Percentiles rank a stretch among this genome's conserved stretches.
phyloP scores from a whole-genome alignment of 352 stramenopile species.

The Globisporangium spiculum region DNA sequence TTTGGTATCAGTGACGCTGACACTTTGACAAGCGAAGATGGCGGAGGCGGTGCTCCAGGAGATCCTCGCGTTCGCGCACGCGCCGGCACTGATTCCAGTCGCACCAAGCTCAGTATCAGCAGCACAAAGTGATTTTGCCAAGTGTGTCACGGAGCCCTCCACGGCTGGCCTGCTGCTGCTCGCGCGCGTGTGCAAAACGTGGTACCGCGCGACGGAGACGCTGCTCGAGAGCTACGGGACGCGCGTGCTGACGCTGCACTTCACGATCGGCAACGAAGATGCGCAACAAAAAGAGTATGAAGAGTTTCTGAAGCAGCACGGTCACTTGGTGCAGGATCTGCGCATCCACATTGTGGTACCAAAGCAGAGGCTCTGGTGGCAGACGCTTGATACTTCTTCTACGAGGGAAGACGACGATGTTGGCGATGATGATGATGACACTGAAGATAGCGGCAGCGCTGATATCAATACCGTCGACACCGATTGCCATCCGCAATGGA shows the following conservation, averaged over 20 bases:
- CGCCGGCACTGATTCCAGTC: conserved; percentile 35
- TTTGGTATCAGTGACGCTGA: neutral
- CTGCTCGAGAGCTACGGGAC: conserved; percentile 21
- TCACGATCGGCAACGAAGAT: conserved; percentile 27
- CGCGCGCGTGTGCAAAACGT: conserved; percentile 29
- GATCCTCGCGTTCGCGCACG: conserved; percentile 34
- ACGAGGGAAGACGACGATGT: conserved; percentile 5
- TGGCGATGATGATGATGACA: conserved; percentile 2
- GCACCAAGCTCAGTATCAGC: neutral
- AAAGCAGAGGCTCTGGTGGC: conserved; percentile 36
- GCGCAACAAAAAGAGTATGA: conserved; percentile 22
- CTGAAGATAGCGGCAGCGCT: neutral
- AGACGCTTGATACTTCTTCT: conserved; percentile 6
- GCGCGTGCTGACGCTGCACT: conserved; percentile 26
- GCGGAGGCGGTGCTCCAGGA: conserved; percentile 27
- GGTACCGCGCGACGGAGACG: conserved; percentile 20
- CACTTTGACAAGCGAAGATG: conserved; percentile 20
- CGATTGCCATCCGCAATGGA: conserved; percentile 24
- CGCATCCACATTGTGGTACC: conserved; percentile 25
- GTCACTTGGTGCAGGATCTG: conserved; percentile 26
- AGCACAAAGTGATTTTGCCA: conserved; percentile 27
- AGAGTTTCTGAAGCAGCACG: conserved; percentile 16
- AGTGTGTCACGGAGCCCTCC: conserved; percentile 24
- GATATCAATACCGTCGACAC: neutral
- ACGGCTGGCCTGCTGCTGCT: conserved; percentile 25